A percentile compares a stretch with the other conserved stretches of the same genome.
Evolutionary conservation across 2,329 filamentous ascomycete species (phyloP).

Genomic region (Chaetomiaceae sp.): DNA sequence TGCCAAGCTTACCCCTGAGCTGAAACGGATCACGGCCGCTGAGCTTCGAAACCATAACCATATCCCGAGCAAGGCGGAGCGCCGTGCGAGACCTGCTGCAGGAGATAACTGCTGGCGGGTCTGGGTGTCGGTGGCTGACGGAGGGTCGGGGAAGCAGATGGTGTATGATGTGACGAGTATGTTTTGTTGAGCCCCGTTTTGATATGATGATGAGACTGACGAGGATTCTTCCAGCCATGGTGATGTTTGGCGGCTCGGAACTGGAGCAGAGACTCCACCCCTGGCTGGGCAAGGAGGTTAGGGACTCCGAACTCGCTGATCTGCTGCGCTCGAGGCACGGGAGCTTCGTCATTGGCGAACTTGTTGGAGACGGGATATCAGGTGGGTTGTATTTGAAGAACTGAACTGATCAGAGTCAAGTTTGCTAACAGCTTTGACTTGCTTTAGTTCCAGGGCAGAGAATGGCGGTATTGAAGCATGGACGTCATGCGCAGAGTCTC

Average conservation of each 20-base stretch:
- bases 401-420: no score
- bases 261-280: not conserved
- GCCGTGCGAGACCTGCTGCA: not conserved
- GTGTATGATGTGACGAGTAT: slow-evolving; percentile 11
- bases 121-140: not conserved
- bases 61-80: not conserved
- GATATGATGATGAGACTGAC: not conserved
- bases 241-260: not conserved
- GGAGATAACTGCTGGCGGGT: not conserved
- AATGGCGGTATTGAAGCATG: no score
- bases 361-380: not conserved
- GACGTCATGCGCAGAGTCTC: not conserved
- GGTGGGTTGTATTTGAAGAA: no score
- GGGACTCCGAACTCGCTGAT: not conserved
- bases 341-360: slow-evolving; percentile 3
- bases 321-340: not conserved
- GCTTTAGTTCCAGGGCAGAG: no score
- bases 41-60: not conserved
- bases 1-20: not conserved
- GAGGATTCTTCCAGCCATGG: not conserved
- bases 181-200: not conserved
- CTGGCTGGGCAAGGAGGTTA: not conserved
- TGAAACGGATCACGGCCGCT: not conserved
- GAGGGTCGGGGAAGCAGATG: not conserved
- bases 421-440: no score